Conservation (phyloP, 2,329 filamentous ascomycete genomes). For the Thermothelomyces thermophilus region DNA sequence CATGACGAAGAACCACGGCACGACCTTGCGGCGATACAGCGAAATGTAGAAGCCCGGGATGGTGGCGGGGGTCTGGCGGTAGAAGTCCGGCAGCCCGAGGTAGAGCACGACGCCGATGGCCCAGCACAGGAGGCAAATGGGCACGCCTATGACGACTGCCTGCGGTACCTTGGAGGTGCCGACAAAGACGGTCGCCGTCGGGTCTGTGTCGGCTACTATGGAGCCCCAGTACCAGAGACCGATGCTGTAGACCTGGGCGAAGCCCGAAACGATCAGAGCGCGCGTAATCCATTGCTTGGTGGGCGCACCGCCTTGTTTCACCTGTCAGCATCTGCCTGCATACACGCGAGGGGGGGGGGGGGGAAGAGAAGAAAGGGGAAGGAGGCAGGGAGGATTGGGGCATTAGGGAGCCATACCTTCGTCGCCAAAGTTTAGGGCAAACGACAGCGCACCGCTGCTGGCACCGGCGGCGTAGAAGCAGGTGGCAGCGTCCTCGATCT, state of each 20-base stretch:
- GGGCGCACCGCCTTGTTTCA: constrained; percentile 44
- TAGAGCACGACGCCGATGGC: constrained; percentile 47
- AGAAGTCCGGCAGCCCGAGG: constrained; percentile 59
- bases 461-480: constrained; percentile 57
- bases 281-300: constrained; percentile 62
- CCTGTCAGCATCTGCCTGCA: background rate
- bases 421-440: constrained; percentile 60
- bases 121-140: constrained; percentile 53
- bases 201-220: constrained; percentile 38
- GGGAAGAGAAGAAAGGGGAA: background rate
- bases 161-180: constrained; percentile 28
- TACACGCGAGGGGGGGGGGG: background rate
- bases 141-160: constrained; percentile 44
- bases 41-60: constrained; percentile 61
- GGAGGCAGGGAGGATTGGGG: background rate
- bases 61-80: constrained; percentile 56
- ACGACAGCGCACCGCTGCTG: constrained; percentile 57
- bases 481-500: constrained; percentile 54
- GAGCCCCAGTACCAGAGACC: constrained; percentile 63
- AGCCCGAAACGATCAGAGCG: constrained; percentile 59
- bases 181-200: constrained; percentile 36
- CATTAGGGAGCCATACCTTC: constrained; percentile 32
- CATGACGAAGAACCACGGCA: constrained; percentile 60
- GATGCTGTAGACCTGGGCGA: constrained; percentile 59
- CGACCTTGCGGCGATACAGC: constrained; percentile 55